Percentiles rank a stretch among this genome's conserved stretches.
Evolutionary conservation across 495 filamentous ascomycete genomes (phyloP).

Genomic region (Beverwykella pulmonaria): DNA sequence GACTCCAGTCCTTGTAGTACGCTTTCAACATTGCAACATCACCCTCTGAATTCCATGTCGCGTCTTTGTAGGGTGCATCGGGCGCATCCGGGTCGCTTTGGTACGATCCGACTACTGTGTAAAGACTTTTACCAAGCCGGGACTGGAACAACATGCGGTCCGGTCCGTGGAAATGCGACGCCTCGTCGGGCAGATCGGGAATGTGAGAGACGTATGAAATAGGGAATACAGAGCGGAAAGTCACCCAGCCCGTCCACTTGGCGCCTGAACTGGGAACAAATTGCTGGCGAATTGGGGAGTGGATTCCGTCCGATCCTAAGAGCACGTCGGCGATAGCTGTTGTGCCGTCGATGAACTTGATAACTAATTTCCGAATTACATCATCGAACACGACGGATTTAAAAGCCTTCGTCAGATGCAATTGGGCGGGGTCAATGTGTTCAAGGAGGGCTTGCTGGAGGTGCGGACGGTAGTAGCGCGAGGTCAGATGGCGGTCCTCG

Average conservation of each 20-base stretch:
- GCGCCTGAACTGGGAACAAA: slow-evolving; percentile 51
- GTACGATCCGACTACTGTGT: slow-evolving; percentile 53
- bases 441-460: slow-evolving; percentile 51
- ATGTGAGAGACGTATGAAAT: slow-evolving; percentile 50
- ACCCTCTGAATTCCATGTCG: slow-evolving; percentile 49
- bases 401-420: slow-evolving; percentile 42
- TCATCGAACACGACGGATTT: slow-evolving; percentile 23
- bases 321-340: slow-evolving; percentile 41
- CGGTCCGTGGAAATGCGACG: slow-evolving; percentile 56
- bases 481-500: slow-evolving; percentile 50
- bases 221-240: slow-evolving; percentile 49
- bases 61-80: slow-evolving; percentile 47
- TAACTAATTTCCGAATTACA: slow-evolving; percentile 15
- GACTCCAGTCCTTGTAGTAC: slow-evolving; percentile 54
- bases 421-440: slow-evolving; percentile 39
- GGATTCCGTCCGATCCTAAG: slow-evolving; percentile 46
- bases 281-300: slow-evolving; percentile 41
- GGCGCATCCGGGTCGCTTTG: slow-evolving; percentile 48
- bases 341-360: slow-evolving; percentile 41
- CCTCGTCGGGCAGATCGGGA: slow-evolving; percentile 48
- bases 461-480: slow-evolving; percentile 54
- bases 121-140: slow-evolving; percentile 49
- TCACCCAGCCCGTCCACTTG: slow-evolving; percentile 51
- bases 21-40: slow-evolving; percentile 47
- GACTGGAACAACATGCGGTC: slow-evolving; percentile 54